Conservation (phyloP, 371 early-diverging fungal genomes). For the Basidiobolus meristosporus region DNA sequence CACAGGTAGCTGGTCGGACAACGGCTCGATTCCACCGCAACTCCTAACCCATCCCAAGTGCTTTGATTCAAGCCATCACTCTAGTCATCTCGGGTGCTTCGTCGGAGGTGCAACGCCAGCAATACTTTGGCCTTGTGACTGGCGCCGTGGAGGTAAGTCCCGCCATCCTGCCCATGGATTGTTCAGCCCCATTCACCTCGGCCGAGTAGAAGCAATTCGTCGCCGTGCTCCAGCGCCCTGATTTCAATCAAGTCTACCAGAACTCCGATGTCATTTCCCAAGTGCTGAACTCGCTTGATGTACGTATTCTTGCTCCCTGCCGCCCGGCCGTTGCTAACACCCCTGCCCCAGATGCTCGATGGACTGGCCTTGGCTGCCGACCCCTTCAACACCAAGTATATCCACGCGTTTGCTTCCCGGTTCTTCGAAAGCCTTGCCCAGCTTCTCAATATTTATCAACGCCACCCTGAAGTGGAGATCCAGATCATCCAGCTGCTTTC, state of each 20-base stretch:
- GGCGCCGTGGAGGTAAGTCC: constrained; percentile 12
- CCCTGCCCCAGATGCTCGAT: constrained; percentile 31
- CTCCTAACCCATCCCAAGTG: constrained; percentile 9
- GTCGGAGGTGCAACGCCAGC: constrained; percentile 17
- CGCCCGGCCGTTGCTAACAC: constrained; percentile 8
- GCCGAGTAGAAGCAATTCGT: constrained; percentile 20
- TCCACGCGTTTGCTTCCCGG: constrained; percentile 28
- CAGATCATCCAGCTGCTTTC: constrained; percentile 33
- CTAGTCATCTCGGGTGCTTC: constrained; percentile 32
- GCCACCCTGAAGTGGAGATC: constrained; percentile 35
- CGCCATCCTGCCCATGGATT: neutral
- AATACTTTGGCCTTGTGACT: constrained; percentile 30
- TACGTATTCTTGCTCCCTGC: constrained; percentile 13
- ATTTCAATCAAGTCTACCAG: constrained; percentile 35
- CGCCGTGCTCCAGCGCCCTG: constrained; percentile 27
- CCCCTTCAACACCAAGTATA: constrained; percentile 29
- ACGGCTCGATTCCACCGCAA: neutral
- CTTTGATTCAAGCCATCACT: constrained; percentile 38
- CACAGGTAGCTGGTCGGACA: constrained; percentile 21
- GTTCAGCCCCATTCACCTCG: neutral
- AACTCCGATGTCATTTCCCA: constrained; percentile 23
- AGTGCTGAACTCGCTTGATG: constrained; percentile 47
- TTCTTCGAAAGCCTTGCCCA: constrained; percentile 42
- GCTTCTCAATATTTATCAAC: constrained; percentile 40
- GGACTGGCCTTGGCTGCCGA: constrained; percentile 55